A percentile compares a stretch with the other conserved stretches of the same genome.
Evolutionary conservation across 2,329 filamentous ascomycete species (phyloP).

Genomic region (Trichoderma guizhouense): DNA sequence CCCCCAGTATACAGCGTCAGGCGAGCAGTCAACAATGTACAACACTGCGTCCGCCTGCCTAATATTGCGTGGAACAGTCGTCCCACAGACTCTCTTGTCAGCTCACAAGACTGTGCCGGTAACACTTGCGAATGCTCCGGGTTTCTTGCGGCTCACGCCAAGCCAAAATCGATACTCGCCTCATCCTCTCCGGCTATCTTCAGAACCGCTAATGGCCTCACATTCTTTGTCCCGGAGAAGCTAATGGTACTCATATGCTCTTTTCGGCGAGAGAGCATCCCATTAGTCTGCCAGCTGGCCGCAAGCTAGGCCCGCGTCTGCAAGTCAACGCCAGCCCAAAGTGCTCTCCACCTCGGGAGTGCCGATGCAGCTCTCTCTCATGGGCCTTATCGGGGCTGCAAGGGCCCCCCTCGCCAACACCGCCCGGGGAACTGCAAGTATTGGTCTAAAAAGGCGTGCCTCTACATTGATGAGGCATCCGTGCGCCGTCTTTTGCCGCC

Average conservation of each 20-base stretch:
- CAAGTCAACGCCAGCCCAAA: constrained; percentile 14
- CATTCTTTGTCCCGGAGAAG: neutral
- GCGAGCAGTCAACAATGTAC: neutral
- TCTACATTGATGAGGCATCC: neutral
- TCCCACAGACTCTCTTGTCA: constrained; percentile 3
- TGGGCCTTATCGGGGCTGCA: constrained; percentile 7
- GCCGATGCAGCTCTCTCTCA: constrained; percentile 14
- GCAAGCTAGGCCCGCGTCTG: constrained; percentile 12
- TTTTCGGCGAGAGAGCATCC: neutral
- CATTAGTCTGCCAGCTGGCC: neutral
- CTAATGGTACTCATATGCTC: neutral
- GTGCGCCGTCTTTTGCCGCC: neutral
- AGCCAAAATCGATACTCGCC: neutral
- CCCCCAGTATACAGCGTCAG: neutral
- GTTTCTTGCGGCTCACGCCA: neutral
- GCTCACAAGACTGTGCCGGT: neutral
- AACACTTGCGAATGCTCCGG: neutral
- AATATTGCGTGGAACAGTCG: neutral
- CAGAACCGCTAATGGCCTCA: neutral
- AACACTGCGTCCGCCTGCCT: neutral
- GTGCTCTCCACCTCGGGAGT: constrained; percentile 17
- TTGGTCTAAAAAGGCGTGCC: neutral
- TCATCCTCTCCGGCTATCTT: neutral
- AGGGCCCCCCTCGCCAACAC: constrained; percentile 4
- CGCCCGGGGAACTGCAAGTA: constrained; percentile 1